Conservation (phyloP, 306 rosid species). For the Clitoria ternatea region DNA sequence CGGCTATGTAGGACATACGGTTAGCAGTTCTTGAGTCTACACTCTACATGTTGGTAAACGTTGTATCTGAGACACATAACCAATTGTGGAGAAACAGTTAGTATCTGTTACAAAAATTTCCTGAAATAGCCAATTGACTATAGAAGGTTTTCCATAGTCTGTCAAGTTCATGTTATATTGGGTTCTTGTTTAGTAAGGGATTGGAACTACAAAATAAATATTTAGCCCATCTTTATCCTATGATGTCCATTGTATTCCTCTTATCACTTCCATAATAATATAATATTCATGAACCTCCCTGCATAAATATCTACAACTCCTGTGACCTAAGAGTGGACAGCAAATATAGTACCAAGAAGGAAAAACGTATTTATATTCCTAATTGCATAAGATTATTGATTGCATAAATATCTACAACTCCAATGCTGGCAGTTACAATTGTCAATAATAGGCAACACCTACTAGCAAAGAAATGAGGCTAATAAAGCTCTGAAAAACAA, state of each 20-base stretch:
- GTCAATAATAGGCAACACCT: neutral
- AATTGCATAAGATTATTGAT: too few relatives aligned
- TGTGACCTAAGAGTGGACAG: neutral
- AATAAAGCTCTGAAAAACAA: neutral
- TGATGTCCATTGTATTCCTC: neutral
- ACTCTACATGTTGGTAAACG: too few relatives aligned
- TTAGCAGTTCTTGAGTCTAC: too few relatives aligned
- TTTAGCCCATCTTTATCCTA: neutral
- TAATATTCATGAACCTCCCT: neutral
- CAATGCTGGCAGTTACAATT: neutral
- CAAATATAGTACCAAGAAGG: neutral
- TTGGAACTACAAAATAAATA: neutral
- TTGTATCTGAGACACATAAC: too few relatives aligned
- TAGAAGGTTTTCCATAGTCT: too few relatives aligned
- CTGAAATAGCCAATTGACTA: too few relatives aligned
- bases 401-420: too few relatives aligned
- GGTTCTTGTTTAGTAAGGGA: neutral
- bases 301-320: neutral
- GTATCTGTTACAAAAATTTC: too few relatives aligned
- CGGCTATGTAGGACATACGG: too few relatives aligned
- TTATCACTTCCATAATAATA: neutral
- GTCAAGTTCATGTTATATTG: neutral
- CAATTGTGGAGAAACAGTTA: too few relatives aligned
- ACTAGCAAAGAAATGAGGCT: neutral
- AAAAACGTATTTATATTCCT: too few relatives aligned